Evolutionary conservation across 169 alveolate genomes (phyloP), one percentile per base, ranked within the genome.

Genomic region (Perkinsus marinus): DNA sequence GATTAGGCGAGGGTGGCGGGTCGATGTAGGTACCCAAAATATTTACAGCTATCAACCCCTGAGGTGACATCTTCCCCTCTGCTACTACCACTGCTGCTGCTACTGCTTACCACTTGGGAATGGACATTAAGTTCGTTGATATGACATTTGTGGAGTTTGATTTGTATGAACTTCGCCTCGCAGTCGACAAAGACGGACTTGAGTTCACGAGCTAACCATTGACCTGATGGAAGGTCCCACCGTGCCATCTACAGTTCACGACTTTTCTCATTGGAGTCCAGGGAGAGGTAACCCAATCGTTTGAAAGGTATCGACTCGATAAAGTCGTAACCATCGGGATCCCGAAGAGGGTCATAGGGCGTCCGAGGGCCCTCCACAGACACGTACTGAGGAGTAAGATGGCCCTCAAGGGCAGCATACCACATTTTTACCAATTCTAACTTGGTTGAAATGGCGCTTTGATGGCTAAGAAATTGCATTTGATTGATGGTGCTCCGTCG

Each of bases 401-500:
- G 94, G 39, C 92, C 94, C n/a, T n/a, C n/a, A n/a, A n/a, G n/a
- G n/a, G 98, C 98, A 69, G 96, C 91, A 39, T 92, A 94, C 34
- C 95, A 95, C 39, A 16, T 26, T 57, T 0, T 30, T 57, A 57
- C 79, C 79, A 97, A 93, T 93, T 96, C 98, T 16, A 96, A 94
- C 93, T 94, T 95, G n/a, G 98, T 93, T 0, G 98, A 95, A 3
- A 97, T 97, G 91, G 96, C 96, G 91, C 96, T 93, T 90, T 96
- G 97, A 92, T 97, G 99, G 37, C 98, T 96, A 57, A 97, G 93
- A 93, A 97, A 96, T 92, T 97, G 96, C 39, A 97, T 95, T 95
- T 97, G 94, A 68, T 94, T 91, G 68, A 39, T 57, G 26, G 47
- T 38, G 68, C 79, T 57, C 0, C 79, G 79, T 0, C 79, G 26